Evolutionary conservation across 768 basidiomycete genomes (phyloP), one percentile per base, ranked within the genome.

Genomic region (Mycena filopes): DNA sequence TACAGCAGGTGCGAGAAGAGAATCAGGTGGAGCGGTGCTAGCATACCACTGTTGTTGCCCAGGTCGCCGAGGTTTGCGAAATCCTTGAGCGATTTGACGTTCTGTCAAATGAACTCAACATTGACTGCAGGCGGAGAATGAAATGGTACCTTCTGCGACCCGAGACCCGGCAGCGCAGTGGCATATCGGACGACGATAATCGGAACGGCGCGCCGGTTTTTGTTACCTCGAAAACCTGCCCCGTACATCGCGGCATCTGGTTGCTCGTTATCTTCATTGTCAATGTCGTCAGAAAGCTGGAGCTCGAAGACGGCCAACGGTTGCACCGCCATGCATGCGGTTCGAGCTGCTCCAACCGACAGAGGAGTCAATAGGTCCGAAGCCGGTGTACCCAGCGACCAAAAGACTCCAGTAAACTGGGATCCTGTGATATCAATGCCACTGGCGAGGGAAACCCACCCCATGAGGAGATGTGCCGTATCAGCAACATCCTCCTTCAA

Each of bases 131-230:
- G n/a, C n/a, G n/a, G n/a, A n/a, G n/a, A n/a, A n/a, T n/a, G n/a
- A n/a, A n/a, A n/a, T n/a, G 16, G 28, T 26, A 68, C 67, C 50
- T 45, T 45, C 41, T 59, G 56, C 8, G 28, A 25, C 21, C 57
- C 64, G 4, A 69, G 42, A 20, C 67, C 43, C 8, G 67, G 46
- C 9, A 61, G 43, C 26, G 50, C 28, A 2, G 67, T 60, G 15
- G 67, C 63, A 31, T 69, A 69, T 11, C 67, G 47, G 3, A 60
- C 51, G 2, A 69, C 67, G 21, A 69, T 40, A 16, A 69, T 55
- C 12, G 64, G 64, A 33, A 69, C 31, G 23, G 67, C 64, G 6
- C 64, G 67, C 2, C 67, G 42, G 31, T 69, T 57, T 4, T 18
- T 45, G 26, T 65, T 69, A 12, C 67, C 67, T 1, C 31, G 28